Conservation (phyloP, 2,329 filamentous ascomycete species). For the Ceratocystiopsis minuta region DNA sequence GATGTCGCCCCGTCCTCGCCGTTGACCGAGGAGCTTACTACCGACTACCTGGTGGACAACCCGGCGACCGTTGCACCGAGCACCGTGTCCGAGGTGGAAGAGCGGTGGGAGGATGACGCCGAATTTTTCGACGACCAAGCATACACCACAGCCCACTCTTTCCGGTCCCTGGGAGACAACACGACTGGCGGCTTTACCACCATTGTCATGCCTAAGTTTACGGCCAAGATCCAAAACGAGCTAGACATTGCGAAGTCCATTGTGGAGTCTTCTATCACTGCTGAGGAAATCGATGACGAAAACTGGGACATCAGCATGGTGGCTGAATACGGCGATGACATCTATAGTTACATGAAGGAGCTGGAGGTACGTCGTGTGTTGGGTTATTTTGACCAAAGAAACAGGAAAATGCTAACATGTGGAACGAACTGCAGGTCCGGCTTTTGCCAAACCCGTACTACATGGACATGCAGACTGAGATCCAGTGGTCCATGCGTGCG, state of each 20-base stretch:
- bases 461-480: conserved; percentile 94
- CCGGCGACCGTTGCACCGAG: conserved; percentile 1
- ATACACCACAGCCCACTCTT: conserved; percentile 60
- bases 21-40: no score
- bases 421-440: conserved; percentile 2
- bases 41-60: conserved; percentile 3
- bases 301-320: conserved; percentile 94
- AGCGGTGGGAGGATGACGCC: conserved; percentile 66
- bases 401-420: conserved; percentile 5
- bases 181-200: conserved; percentile 33
- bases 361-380: conserved; percentile 50
- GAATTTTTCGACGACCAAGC: conserved; percentile 51
- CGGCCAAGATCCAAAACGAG: conserved; percentile 51
- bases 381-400: not conserved
- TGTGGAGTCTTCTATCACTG: conserved; percentile 46
- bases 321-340: conserved; percentile 88
- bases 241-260: conserved; percentile 45
- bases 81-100: conserved; percentile 35
- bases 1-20: no score
- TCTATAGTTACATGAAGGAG: conserved; percentile 78
- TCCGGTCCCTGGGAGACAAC: conserved; percentile 51
- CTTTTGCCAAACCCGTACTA: conserved; percentile 72
- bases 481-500: conserved; percentile 96
- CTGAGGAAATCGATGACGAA: conserved; percentile 74
- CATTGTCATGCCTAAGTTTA: conserved; percentile 55